Evolutionary conservation across 2,329 filamentous ascomycete genomes (phyloP).

Genomic region (Trichoderma atrobrunneum): DNA sequence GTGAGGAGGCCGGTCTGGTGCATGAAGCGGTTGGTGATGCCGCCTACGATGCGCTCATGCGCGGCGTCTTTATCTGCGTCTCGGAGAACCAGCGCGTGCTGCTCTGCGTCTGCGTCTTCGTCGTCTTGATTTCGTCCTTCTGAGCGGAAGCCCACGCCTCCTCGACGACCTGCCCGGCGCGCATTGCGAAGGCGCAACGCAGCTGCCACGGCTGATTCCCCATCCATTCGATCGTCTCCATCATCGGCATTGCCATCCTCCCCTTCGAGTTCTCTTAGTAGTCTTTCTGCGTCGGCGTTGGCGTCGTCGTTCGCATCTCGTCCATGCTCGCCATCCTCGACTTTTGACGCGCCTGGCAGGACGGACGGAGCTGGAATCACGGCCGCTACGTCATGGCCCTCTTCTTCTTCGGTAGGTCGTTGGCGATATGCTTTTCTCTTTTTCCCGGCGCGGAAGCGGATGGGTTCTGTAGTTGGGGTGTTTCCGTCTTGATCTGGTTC

Average conservation of each 20-base stretch:
- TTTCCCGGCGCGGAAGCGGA: slow-evolving; percentile 56
- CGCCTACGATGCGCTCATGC: slow-evolving; percentile 23
- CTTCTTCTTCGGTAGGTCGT: slow-evolving; percentile 32
- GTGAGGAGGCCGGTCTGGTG: slow-evolving; percentile 67
- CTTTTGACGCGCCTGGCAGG: slow-evolving; percentile 5
- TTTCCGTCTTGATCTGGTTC: slow-evolving; percentile 23
- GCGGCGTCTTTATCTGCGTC: slow-evolving; percentile 22
- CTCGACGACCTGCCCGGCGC: slow-evolving; percentile 47
- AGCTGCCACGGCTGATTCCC: slow-evolving; percentile 43
- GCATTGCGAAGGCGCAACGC: slow-evolving; percentile 53
- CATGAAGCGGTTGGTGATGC: slow-evolving; percentile 57
- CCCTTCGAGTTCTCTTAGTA: neutral
- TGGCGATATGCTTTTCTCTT: slow-evolving; percentile 61
- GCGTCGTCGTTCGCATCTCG: slow-evolving; percentile 26
- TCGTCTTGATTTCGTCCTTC: slow-evolving; percentile 24
- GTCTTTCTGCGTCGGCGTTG: neutral
- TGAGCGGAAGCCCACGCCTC: slow-evolving; percentile 57
- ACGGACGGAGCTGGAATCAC: neutral
- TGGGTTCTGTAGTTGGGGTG: slow-evolving; percentile 27
- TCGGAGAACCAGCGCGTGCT: slow-evolving; percentile 11
- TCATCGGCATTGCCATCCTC: slow-evolving; percentile 24
- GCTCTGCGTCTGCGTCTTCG: neutral
- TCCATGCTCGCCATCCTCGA: neutral
- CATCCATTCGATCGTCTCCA: neutral
- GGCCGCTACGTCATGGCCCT: neutral